Evolutionary conservation across 805 yeast species (phyloP).

Genomic region (Metschnikowia henanensis): DNA sequence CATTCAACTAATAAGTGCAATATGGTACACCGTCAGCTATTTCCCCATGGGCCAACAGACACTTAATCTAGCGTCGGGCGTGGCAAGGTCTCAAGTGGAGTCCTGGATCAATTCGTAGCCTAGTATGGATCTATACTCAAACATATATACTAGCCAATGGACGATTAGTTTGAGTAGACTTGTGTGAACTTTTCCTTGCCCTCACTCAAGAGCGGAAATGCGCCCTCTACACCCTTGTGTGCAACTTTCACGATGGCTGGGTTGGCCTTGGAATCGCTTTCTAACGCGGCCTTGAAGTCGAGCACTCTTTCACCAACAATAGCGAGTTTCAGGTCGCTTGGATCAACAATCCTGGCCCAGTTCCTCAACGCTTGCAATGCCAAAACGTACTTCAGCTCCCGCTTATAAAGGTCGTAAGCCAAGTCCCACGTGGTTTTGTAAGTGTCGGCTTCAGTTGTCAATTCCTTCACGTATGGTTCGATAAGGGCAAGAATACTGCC

Average conservation of each 20-base stretch:
- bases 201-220: constrained; percentile 35
- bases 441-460: constrained; percentile 43
- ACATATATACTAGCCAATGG: neutral
- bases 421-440: constrained; percentile 42
- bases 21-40: constrained; percentile 48
- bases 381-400: constrained; percentile 46
- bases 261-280: constrained; percentile 39
- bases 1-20: constrained; percentile 39
- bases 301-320: constrained; percentile 32
- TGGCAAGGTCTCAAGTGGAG: constrained; percentile 45
- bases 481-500: constrained; percentile 45
- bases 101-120: constrained; percentile 38
- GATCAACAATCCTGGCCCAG: constrained; percentile 39
- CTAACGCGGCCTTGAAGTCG: constrained; percentile 30
- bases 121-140: neutral
- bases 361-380: constrained; percentile 46
- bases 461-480: constrained; percentile 40
- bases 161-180: constrained; percentile 12
- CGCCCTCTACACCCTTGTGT: constrained; percentile 33
- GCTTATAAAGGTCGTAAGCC: constrained; percentile 38
- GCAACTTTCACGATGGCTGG: constrained; percentile 46
- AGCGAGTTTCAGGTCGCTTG: constrained; percentile 17
- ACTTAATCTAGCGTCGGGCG: constrained; percentile 40
- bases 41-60: constrained; percentile 49
- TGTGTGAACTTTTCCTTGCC: constrained; percentile 19